phyloP scores from a whole-genome alignment of 305 asterid species.

The Rubia tinctorum region DNA sequence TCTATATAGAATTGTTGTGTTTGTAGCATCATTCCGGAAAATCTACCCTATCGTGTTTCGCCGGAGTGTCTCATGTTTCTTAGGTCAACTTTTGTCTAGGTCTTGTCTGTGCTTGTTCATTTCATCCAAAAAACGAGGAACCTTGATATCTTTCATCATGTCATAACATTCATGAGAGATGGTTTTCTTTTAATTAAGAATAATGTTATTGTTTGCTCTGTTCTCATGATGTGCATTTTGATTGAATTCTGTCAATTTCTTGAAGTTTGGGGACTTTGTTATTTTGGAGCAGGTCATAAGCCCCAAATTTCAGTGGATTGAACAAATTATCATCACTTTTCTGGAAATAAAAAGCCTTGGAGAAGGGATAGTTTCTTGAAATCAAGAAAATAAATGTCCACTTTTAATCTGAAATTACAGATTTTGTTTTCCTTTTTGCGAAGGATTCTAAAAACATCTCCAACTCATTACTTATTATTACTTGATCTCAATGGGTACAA shows the following conservation, averaged over 20 bases:
- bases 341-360: too few species aligned
- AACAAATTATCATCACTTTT: neutral
- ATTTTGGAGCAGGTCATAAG: neutral
- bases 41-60: neutral
- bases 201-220: neutral
- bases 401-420: too few species aligned
- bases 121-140: neutral
- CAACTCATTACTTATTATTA: too few species aligned
- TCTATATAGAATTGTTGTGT: slow-evolving; percentile 25
- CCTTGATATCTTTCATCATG: neutral
- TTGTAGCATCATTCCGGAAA: slow-evolving; percentile 12
- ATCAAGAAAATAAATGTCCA: too few species aligned
- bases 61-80: neutral
- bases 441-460: too few species aligned
- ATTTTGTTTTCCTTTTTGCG: too few species aligned
- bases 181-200: slow-evolving; percentile 3
- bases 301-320: neutral
- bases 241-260: neutral
- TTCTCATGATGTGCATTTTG: neutral
- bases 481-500: too few species aligned
- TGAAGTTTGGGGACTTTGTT: neutral
- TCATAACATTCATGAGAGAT: neutral
- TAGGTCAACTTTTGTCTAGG: slow-evolving; percentile 22
- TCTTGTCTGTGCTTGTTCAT: slow-evolving; percentile 8
- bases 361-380: too few species aligned